These are phyloP conservation scores for Daedalea quercina DNA, from an alignment of 768 basidiomycete species.

Conservation along the genomic window DNA sequence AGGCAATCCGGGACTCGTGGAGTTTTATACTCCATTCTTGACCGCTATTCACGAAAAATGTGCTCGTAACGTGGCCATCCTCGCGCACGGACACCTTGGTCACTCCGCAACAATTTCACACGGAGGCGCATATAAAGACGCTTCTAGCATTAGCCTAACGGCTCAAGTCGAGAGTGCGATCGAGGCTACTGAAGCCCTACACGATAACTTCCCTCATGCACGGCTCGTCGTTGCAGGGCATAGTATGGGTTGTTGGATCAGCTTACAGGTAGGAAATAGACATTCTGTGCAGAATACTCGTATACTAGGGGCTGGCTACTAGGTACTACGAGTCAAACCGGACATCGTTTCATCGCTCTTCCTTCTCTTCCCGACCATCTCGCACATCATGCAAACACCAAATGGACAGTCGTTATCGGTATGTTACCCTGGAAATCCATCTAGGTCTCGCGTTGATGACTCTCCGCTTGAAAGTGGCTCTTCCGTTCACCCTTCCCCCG, in stretches of 20 bases:
- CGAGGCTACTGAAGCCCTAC: conserved; percentile 44
- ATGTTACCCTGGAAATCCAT: conserved; percentile 18
- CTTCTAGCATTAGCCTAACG: conserved; percentile 29
- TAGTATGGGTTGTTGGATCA: conserved; percentile 70
- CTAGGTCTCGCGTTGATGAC: neutral
- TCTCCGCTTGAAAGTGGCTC: conserved; percentile 29
- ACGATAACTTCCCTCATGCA: conserved; percentile 24
- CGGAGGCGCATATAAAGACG: conserved; percentile 13
- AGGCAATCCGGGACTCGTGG: conserved; percentile 55
- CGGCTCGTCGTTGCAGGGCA: conserved; percentile 53
- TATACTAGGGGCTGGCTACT: neutral
- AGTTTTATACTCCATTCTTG: conserved; percentile 66
- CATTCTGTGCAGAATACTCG: neutral
- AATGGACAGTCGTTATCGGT: conserved; percentile 58
- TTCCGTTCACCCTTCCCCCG: conserved; percentile 42
- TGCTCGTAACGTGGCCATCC: conserved; percentile 39
- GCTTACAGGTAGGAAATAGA: conserved; percentile 43
- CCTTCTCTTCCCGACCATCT: conserved; percentile 66
- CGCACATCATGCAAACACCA: conserved; percentile 54
- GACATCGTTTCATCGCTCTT: conserved; percentile 37
- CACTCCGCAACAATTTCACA: conserved; percentile 43
- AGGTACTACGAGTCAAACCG: conserved; percentile 47
- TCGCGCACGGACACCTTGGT: conserved; percentile 58
- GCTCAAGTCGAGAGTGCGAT: conserved; percentile 50
- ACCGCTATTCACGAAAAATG: conserved; percentile 35